Evolutionary conservation across 352 stramenopile species (phyloP), one percentile per base, ranked within the genome.

Genomic region (Pseudoperonospora humuli): DNA sequence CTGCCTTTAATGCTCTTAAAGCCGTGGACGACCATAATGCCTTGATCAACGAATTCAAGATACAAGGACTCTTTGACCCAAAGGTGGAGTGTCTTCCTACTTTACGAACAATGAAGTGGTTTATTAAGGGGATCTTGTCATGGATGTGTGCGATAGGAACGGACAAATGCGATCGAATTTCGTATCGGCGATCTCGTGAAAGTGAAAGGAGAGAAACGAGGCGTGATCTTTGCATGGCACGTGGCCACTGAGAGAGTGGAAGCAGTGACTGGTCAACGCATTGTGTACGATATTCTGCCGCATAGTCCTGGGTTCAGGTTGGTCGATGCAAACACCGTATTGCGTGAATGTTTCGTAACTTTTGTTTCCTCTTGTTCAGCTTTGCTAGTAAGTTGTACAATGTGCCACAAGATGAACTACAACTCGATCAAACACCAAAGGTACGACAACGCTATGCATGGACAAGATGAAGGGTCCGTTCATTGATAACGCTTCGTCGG

Each of bases 21-120:
- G 40, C 67, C 7, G 51, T 93, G 7, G 73, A 86, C 32, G 63
- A 86, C 39, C 78, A 93, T 27, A 87, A 88, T 37, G 71, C 73
- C 0, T 45, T 89, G 8, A 58, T 87, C 14, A 45, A 64, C 4
- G 51, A 74, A 27, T 62, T 86, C 21, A 49, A 50, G 7, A 58
- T 53, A 5, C 61, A 76, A 39, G 64, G 62, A 13, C 45, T 57
- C 0, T 93, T 86, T 35, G 27, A 58, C 9, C 35, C 65, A 8
- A 77, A 80, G 56, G 81, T 87, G 5, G 24, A 13, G 18, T 9
- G 34, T 14, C 10, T 19, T n/a, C 49, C 44, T 50, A 9, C 40
- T 31, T 15, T 50, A 36, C 20, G 43, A 28, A 27, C 48, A 36
- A 45, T 7, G 10, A 17, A 10, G 18, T 26, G 19, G 7, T 24